Evolutionary conservation across 2,329 filamentous ascomycete genomes (phyloP), one percentile per base, ranked within the genome.

Genomic region (Venturia asperata): DNA sequence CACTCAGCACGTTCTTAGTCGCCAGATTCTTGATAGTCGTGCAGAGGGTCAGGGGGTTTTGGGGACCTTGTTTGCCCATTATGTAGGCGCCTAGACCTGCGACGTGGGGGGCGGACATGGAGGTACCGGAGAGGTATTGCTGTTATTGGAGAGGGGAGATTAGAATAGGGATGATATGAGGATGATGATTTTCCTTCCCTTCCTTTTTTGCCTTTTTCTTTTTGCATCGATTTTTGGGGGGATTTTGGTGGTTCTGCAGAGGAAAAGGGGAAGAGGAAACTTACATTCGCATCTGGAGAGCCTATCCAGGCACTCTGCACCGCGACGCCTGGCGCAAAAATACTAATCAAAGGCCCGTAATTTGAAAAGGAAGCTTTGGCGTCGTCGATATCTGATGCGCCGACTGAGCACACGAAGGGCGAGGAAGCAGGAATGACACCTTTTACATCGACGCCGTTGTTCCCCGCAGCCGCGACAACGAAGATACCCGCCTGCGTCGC

Each of bases 231-330:
- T n/a, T n/a, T n/a, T n/a, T n/a, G n/a, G n/a, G 30, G 30, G 30
- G 30, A 34, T 15, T 5, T 11, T 2, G 39, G 39, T 41, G 9
- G 39, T 41, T 15, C 2, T 15, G 15, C n/a, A 41, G 39, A 10
- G 39, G 3, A 9, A 41, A 2, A 41, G 39, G 19, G 19, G 1
- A n/a, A 27, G 19, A 58, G 30, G 1, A 41, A 58, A 37, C 52
- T 0, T 37, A 58, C 52, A 2, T 17, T 9, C 1, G 52, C 52
- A 58, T 58, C 52, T 24, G 27, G 41, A 15, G 66, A 70, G 70
- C 79, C 71, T 60, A 70, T 69, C 74, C 74, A 85, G 61, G 84
- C 79, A 69, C 79, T 83, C 0, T 79, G 75, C 43, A 79, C 74
- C 27, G 72, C 70, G 21, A 76, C 76, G 66, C 77, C 77, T 45